Base-by-base conservation (phyloP, 106 monocot genomes). In the Ottelia alismoides region DNA sequence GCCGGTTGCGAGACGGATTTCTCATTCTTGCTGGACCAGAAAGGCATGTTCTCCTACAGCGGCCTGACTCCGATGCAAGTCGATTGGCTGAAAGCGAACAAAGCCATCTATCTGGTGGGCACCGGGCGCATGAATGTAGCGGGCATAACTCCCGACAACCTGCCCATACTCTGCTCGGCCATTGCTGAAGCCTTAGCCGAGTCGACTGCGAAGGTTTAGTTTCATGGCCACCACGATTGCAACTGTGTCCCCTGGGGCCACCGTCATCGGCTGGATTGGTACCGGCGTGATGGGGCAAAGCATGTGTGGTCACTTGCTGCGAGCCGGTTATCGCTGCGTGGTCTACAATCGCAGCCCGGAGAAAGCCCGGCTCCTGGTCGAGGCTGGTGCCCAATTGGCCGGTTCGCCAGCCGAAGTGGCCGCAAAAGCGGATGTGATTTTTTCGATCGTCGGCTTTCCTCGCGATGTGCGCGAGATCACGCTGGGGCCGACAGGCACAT, bases 361-460 rank as follows among this genome's bases (percentile, higher is more conserved):
- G 57, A 76, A 72, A 44, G 76, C 64, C 40, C 53, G 2, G 20
- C 25, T 20, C 31, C 80, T 68, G 49, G 30, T 11, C 28, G 24
- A 31, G 22, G 29, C 47, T 47, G 67, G 65, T 53, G 75, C 75
- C 20, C 29, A 17, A 24, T 45, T 76, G 51, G 72, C 43, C 23
- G 31, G 55, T 51, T 68, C 76, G 4, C 71, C 76, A n/a, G 35
- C 72, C 50, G 71, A 60, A 27, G 63, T 57, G 20, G 75, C 72
- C 26, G 56, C 52, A 27, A 21, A 22, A 22, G 47, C 21, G 32
- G 72, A 75, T 68, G 67, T 81, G 31, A 47, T 76, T 20, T 76
- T 81, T 76, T 57, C 70, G 49, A 72, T 75, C 63, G 62, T 81
- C 25, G 52, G 54, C 19, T 67, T 69, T 60, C 80, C 75, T 28